Evolutionary conservation across 2,329 filamentous ascomycete genomes (phyloP), one percentile per base, ranked within the genome.

Genomic region (Colletotrichum paranaense): DNA sequence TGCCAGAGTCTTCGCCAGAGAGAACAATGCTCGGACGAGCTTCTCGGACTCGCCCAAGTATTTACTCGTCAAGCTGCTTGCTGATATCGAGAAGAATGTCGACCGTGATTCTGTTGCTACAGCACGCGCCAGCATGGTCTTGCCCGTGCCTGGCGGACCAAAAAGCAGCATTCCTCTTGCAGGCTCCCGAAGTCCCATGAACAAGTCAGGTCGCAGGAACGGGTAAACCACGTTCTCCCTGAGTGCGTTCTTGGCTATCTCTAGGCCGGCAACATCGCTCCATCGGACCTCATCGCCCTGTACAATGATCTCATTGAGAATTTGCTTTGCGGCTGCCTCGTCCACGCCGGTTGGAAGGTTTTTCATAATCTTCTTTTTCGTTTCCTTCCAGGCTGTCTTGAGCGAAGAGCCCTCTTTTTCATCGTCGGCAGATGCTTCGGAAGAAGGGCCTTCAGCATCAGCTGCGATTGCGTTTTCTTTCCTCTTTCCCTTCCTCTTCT

Each of bases 221-320:
- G 97, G 97, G 78, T 99, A 99, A 2, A 99, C 96, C 1, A 99
- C 97, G 0, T 95, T 95, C 83, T 99, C 97, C 79, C 97, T 96
- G 62, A 99, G 85, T 0, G 97, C 95, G 68, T 92, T 94, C 80
- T 99, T 99, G 42, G 97, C 97, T 66, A 93, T 89, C 62, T 98
- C 94, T 4, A 99, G 86, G 1, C 97, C 97, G 0, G 97, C 95
- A 69, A 99, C 93, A 80, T 99, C 97, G 60, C 91, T 90, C 97
- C 97, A 99, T 78, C 94, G 94, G 2, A 99, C 97, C 79, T 97
- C 94, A 78, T 99, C 97, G 7, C 97, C 97, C 75, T 96, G 91
- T 16, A 98, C 92, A 3, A 99, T 93, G 73, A 99, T 97, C 76
- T 99, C 97, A 78, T 98, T 98, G 71, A 98, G 87, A 35, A 99